Base-by-base conservation (phyloP, 2,329 filamentous ascomycete species). In the Fusarium gaditjirri region DNA sequence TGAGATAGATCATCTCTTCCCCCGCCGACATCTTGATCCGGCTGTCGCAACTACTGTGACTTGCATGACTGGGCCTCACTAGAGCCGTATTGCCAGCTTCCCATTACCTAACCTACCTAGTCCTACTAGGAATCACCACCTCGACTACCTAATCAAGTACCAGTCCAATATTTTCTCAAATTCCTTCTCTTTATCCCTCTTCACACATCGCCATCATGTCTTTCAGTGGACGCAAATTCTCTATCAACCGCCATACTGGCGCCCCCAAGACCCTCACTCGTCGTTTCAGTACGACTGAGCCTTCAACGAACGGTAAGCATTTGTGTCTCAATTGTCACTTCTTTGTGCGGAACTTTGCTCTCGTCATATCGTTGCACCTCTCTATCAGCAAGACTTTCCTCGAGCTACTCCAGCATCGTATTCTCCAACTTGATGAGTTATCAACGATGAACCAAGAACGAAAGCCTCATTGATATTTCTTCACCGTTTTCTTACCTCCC, bases 201-300 rank as follows among this genome's bases (percentile, higher is more conserved):
- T 16, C 52, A 42, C 38, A 16, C n/a, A 46, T 41, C 56, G 61
- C 57, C 78, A 83, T 76, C 60, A 87, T 87, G 83, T 88, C 69
- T 39, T 71, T 88, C 76, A 81, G 83, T 78, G 86, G 85, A 66
- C 88, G 89, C 82, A 90, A 90, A 79, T 91, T 91, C 81, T 90
- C 88, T 71, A 91, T 91, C 82, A 91, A 91, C 82, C 86, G 89
- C 77, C 88, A 90, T 78, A 90, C 89, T 57, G 89, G 89, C 75
- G 86, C 87, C 43, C 89, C 89, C 66, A 86, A 89, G 77, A 83
- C 84, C 43, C 79, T 82, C 41, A 77, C 81, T 46, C 84, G 89
- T 70, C 86, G 89, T 73, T 91, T 90, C 78, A 91, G 88, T 75
- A 84, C 86, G 53, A 85, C 84, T 68, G 88, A 91, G 75, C 85